A percentile compares a stretch with the other conserved stretches of the same genome.
Conservation (phyloP, 2,329 filamentous ascomycete genomes). For the Bretziella fagacearum region DNA sequence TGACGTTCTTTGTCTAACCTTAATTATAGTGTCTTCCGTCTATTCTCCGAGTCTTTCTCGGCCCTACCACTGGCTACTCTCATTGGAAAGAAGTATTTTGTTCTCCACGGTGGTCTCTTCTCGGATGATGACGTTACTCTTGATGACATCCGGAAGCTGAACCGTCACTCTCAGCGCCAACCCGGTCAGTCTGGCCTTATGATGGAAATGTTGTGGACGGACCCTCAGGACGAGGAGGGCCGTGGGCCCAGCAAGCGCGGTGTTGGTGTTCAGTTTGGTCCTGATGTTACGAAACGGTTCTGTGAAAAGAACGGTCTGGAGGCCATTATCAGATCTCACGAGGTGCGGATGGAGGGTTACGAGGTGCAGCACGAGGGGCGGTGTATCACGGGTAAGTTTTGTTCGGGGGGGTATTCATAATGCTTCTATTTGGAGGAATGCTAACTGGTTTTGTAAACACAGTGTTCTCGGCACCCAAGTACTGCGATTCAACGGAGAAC, state of each 20-base stretch:
- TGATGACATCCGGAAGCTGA: slow-evolving; percentile 84
- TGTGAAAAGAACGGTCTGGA: slow-evolving; percentile 91
- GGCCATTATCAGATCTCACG: slow-evolving; percentile 90
- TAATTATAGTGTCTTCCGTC: slow-evolving; percentile 57
- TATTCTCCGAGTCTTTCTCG: slow-evolving; percentile 97
- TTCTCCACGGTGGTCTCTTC: slow-evolving; percentile 88
- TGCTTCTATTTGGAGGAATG: not conserved
- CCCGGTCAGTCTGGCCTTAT: slow-evolving; percentile 87
- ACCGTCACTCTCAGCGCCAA: slow-evolving; percentile 79
- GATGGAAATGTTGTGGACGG: slow-evolving; percentile 99
- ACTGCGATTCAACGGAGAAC: slow-evolving; percentile 96
- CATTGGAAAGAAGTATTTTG: slow-evolving; percentile 78
- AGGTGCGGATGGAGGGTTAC: slow-evolving; percentile 98
- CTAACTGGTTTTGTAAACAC: slow-evolving; percentile 5
- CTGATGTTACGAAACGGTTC: slow-evolving; percentile 89
- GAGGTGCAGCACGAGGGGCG: slow-evolving; percentile 91
- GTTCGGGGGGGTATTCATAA: not conserved
- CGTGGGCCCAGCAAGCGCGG: slow-evolving; percentile 91
- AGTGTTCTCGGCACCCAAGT: slow-evolving; percentile 95
- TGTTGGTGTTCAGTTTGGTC: slow-evolving; percentile 90
- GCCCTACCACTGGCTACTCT: slow-evolving; percentile 82
- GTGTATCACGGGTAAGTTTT: slow-evolving; percentile 67
- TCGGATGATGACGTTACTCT: slow-evolving; percentile 85
- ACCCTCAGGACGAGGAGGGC: slow-evolving; percentile 72
- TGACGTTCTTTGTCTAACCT: not conserved